Percentiles rank a stretch among this genome's conserved stretches.
Conservation (phyloP, 305 asterid genomes). For the Fraxinus floribunda region DNA sequence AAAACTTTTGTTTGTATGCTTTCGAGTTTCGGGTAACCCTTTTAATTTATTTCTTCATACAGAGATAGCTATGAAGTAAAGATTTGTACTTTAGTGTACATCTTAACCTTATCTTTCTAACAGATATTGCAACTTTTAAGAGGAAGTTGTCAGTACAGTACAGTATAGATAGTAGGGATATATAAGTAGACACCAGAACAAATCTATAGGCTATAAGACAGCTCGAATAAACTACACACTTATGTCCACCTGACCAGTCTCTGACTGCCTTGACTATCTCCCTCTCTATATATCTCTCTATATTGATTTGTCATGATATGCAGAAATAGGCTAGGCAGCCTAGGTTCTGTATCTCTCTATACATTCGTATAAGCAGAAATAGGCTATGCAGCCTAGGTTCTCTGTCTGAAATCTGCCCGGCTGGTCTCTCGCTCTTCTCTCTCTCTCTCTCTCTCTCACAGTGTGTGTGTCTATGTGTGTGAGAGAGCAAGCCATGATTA, state of each 20-base stretch:
- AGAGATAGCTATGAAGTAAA: slow-evolving; percentile 7
- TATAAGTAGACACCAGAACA: not conserved
- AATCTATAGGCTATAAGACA: slow-evolving; percentile 20
- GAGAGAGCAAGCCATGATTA: slow-evolving; percentile 1
- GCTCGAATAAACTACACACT: slow-evolving; percentile 20
- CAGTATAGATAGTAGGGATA: not conserved
- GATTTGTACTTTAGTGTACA: slow-evolving; percentile 23
- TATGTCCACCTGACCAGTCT: not conserved
- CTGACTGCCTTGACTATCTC: slow-evolving; percentile 15
- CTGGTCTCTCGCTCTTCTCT: slow-evolving; percentile 8
- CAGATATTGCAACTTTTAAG: slow-evolving; percentile 14
- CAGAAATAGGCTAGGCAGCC: not conserved
- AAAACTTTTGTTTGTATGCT: not conserved
- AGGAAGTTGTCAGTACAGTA: slow-evolving; percentile 8
- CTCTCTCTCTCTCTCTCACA: slow-evolving; percentile 11
- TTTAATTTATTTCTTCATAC: not conserved
- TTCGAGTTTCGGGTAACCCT: not conserved
- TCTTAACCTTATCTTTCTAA: slow-evolving; percentile 19
- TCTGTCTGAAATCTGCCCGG: not conserved
- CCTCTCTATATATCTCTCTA: not conserved
- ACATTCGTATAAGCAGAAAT: not conserved
- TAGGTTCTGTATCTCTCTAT: not conserved
- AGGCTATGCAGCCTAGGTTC: not conserved
- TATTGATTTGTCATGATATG: not conserved
- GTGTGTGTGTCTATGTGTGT: not conserved